Conservation (phyloP, 768 basidiomycete species). For the Xanthoconium purpureum region DNA sequence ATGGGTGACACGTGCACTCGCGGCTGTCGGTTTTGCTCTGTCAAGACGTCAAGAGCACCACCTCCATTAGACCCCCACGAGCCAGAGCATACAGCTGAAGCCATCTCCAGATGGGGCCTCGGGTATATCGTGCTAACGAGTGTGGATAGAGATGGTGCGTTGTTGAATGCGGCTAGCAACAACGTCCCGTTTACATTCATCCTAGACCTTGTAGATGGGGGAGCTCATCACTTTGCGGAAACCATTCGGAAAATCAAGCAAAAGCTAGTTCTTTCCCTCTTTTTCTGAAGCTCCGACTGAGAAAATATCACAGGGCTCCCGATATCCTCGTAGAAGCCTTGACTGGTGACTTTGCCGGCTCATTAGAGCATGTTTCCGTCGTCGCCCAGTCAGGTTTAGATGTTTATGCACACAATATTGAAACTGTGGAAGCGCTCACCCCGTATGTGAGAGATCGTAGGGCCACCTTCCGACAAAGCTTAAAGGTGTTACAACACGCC, state of each 20-base stretch:
- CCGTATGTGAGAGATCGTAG: constrained; percentile 94
- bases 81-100: constrained; percentile 97
- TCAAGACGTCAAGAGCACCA: constrained; percentile 88
- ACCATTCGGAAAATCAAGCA: constrained; percentile 95
- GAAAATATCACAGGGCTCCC: constrained; percentile 64
- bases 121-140: constrained; percentile 97
- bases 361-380: constrained; percentile 65
- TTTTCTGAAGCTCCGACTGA: neutral
- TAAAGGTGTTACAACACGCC: constrained; percentile 77
- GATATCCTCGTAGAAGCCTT: constrained; percentile 95
- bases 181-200: constrained; percentile 1
- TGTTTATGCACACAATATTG: constrained; percentile 97
- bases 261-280: constrained; percentile 46
- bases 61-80: constrained; percentile 94
- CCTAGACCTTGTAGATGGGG: constrained; percentile 87
- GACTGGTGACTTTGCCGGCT: constrained; percentile 90
- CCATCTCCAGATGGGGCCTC: constrained; percentile 95
- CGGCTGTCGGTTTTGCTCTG: constrained; percentile 95
- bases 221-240: constrained; percentile 91
- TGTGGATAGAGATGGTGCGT: constrained; percentile 92
- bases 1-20: constrained; percentile 99
- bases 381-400: constrained; percentile 94
- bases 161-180: neutral
- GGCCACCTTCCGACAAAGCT: constrained; percentile 84
- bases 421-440: constrained; percentile 92